A percentile compares a stretch with the other conserved stretches of the same genome.
phyloP scores from a whole-genome alignment of 139 green algal genomes.

The Chlamydomonas sp. region DNA sequence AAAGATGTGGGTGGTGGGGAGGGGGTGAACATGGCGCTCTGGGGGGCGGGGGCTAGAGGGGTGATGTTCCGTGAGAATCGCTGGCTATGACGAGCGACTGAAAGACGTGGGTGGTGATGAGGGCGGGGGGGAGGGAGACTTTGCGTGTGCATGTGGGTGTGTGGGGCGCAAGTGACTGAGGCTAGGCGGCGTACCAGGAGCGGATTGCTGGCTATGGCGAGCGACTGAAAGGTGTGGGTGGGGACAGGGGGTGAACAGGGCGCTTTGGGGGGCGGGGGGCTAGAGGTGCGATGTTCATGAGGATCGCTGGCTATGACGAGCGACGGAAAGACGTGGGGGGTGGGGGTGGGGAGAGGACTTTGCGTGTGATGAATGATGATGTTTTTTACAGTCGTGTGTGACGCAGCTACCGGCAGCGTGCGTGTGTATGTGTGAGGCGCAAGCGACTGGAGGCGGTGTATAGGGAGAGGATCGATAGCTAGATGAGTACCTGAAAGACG shows the following conservation, averaged over 20 bases:
- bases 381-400: too few species aligned
- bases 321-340: slow-evolving; percentile 23
- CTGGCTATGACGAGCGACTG: slow-evolving; percentile 30
- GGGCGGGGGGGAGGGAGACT: too few species aligned
- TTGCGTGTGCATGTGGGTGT: too few species aligned
- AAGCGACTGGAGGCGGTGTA: too few species aligned
- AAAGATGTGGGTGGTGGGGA: slow-evolving; percentile 17
- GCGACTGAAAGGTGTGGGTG: slow-evolving; percentile 23
- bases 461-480: too few species aligned
- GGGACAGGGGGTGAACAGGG: not conserved
- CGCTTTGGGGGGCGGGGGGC: too few species aligned
- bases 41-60: slow-evolving; percentile 44
- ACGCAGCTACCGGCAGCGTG: too few species aligned
- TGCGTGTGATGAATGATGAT: too few species aligned
- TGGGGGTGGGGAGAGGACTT: not conserved
- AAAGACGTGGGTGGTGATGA: slow-evolving; percentile 16
- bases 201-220: slow-evolving; percentile 30
- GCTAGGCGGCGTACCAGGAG: slow-evolving; percentile 51
- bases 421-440: too few species aligned
- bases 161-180: too few species aligned
- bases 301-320: slow-evolving; percentile 30
- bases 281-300: slow-evolving; percentile 45
- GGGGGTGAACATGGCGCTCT: not conserved
- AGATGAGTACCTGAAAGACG: too few species aligned
- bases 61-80: slow-evolving; percentile 43